Base-by-base conservation (phyloP, 257 asterid species). In the Scutellaria baicalensis region DNA sequence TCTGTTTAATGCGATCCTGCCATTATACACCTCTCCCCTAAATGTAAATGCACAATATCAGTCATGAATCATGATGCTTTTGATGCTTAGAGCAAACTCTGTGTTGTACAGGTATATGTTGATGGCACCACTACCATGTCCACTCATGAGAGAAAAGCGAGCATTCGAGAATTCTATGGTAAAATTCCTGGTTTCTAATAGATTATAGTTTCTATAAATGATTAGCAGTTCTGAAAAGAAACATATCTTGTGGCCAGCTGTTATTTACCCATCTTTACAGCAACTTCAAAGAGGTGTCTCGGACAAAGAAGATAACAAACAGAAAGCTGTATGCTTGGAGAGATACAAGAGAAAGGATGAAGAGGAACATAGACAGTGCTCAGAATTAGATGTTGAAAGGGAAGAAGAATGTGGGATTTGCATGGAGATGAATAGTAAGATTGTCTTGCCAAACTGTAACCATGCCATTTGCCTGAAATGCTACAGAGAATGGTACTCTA, bases 371-470 rank as follows among this genome's bases (percentile, higher is more conserved):
- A 55, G 66, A 56, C 83, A 51, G 3, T 75, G 74, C 75, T 78
- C 93, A 5, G 97, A 93, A 44, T 64, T 78, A 23, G 97, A 93
- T 70, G 80, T 73, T 60, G 97, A 93, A 77, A 82, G 96, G 84
- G 99, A 93, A 71, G 96, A 89, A 33, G 99, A 94, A 80, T 94
- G 99, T 78, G 97, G 96, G 64, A 91, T 94, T 72, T 93, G 99
- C 86, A 85, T 93, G 97, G 97, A 93, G 86, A 76, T 74, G 69
- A 87, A 87, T 50, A 79, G 84, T 73, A 93, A 93, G 80, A 82
- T 91, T 39, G 99, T 93, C 75, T 79, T 93, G 83, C 97, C 99
- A 10, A 83, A 79, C 76, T 93, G 97, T 79, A 85, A 80, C 68
- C 99, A 91, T 39, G 85, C 88, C 78, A 77, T 93, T 86, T 93